Percentiles rank a stretch among this genome's conserved stretches.
Evolutionary conservation across 345 rosid genomes (phyloP).

Genomic region (Combretum micranthum): DNA sequence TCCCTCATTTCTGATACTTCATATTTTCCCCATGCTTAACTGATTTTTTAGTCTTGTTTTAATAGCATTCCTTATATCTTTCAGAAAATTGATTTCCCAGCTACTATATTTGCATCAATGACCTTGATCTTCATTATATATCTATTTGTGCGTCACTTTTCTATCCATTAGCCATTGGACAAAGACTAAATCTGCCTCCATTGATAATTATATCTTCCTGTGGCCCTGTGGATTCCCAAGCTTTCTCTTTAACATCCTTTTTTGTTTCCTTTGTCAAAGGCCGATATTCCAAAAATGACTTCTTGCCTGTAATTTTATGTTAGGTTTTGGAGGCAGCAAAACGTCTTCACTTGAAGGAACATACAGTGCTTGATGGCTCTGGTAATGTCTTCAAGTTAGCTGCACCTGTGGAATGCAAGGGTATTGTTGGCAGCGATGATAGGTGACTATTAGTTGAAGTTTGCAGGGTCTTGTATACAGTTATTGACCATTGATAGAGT

Average conservation of each 20-base stretch:
- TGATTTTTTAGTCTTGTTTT: neutral
- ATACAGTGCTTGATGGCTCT: slow-evolving; percentile 75
- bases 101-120: too few relatives aligned
- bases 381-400: slow-evolving; percentile 80
- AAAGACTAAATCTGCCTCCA: neutral
- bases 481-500: too few relatives aligned
- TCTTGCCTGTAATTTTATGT: slow-evolving; percentile 6
- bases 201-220: neutral
- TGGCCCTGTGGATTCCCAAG: too few relatives aligned
- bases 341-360: slow-evolving; percentile 92
- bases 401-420: slow-evolving; percentile 99
- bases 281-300: slow-evolving; percentile 1
- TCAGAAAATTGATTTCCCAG: too few relatives aligned
- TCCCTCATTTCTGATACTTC: too few relatives aligned
- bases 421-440: slow-evolving; percentile 98
- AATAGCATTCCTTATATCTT: neutral
- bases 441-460: slow-evolving; percentile 31
- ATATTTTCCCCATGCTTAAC: too few relatives aligned
- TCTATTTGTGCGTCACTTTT: too few relatives aligned
- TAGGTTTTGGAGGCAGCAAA: slow-evolving; percentile 96
- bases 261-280: neutral
- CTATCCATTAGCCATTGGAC: too few relatives aligned
- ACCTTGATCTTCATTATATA: too few relatives aligned
- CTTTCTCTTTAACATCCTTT: neutral
- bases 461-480: too few relatives aligned